Percentiles rank a stretch among this genome's conserved stretches.
These are phyloP conservation scores for Cutaneotrichosporon sp. DNA, from an alignment of 1,284 basidiomycete genomes.

Conservation along the genomic window DNA sequence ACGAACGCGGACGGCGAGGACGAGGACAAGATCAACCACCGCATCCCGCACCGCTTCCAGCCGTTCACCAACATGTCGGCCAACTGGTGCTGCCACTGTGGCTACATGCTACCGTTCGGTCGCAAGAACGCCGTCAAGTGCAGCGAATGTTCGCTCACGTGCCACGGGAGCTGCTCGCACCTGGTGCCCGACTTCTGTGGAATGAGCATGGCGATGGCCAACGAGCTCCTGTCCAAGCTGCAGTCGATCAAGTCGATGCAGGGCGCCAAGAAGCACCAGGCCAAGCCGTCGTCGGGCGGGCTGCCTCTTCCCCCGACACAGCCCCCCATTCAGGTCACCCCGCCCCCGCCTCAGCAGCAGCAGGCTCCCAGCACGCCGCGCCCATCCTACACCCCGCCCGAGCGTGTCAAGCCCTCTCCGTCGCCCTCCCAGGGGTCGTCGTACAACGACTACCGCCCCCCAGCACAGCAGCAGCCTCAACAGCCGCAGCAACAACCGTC, in stretches of 20 bases:
- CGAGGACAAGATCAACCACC: constrained; percentile 98
- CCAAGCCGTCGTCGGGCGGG: constrained; percentile 1
- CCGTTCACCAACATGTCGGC: constrained; percentile 96
- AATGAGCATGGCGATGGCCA: constrained; percentile 99
- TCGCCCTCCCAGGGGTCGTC: constrained; percentile 40
- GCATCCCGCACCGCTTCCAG: constrained; percentile 98
- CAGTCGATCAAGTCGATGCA: constrained; percentile 66
- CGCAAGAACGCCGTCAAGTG: constrained; percentile 96
- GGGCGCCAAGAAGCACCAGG: constrained; percentile 39
- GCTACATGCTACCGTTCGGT: constrained; percentile 95
- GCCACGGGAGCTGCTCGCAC: constrained; percentile 97
- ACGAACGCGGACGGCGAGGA: constrained; percentile 91
- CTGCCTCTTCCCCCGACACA: constrained; percentile 33
- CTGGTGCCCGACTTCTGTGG: constrained; percentile 99
- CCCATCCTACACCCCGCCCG: constrained; percentile 3
- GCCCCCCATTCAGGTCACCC: constrained; percentile 19
- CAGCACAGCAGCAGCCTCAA: constrained; percentile 18
- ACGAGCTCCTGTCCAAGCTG: constrained; percentile 86
- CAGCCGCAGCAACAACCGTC: constrained; percentile 21
- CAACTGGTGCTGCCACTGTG: constrained; percentile 99
- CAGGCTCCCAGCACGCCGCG: constrained; percentile 22
- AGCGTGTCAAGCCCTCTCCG: constrained; percentile 30
- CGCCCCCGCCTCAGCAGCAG: constrained; percentile 22
- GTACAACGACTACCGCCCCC: constrained; percentile 20
- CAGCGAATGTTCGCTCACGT: constrained; percentile 93